Evolutionary conservation across 768 basidiomycete species (phyloP), one percentile per base, ranked within the genome.

Genomic region (Suillus fuscotomentosus): DNA sequence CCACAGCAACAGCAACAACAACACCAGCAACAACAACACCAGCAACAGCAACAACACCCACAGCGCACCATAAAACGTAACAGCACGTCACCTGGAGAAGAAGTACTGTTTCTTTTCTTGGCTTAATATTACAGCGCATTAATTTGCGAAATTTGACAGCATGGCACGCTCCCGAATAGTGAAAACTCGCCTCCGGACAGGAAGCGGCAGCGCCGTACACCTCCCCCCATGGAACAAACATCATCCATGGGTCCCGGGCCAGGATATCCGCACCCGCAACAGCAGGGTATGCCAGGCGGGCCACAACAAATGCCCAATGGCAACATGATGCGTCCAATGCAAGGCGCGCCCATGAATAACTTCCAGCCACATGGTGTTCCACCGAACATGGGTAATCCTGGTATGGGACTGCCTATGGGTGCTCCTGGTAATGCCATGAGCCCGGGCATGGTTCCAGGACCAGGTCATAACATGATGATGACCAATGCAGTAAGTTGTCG

Each of bases 51-150:
- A 60, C 75, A 73, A 41, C 67, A 70, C 15, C 73, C 65, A 11
- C 55, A 62, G 6, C 76, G 71, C 24, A 65, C 72, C 14, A 76
- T 75, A 24, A 87, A 88, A 68, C 81, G 87, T 67, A 86, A 77
- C 67, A 88, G 86, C 71, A 88, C 85, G 13, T 86, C 87, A 7
- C 87, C 87, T 7, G 83, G 81, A 42, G 87, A 87, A 74, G 87
- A 88, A 70, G 87, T 87, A 67, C 67, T 24, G 66, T 67, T 63
- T 53, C 38, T 50, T 63, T n/a, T 65, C 47, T 61, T 57, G n/a
- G 54, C 2, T 56, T 61, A 6, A 55, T 53, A 43, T 53, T n/a
- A 43, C 24, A 43, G 67, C 60, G 24, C 17, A 53, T 50, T 22
- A 41, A 11, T 47, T 60, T 45, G 10, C 17, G 42, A 27, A 45